Conservation (phyloP, 768 basidiomycete genomes). For the Russula dissimulans region DNA sequence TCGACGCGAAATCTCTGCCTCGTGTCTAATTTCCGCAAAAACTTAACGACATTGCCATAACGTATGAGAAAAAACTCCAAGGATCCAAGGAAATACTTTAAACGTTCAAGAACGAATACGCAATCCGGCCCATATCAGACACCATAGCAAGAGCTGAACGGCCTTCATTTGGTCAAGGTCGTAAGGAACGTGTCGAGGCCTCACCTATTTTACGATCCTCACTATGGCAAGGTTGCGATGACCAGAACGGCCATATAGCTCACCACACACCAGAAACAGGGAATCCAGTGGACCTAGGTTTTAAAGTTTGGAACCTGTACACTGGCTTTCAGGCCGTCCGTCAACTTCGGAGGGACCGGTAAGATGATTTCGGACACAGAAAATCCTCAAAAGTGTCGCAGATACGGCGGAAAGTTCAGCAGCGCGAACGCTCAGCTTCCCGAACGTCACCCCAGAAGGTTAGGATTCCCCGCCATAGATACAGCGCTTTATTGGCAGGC, state of each 20-base stretch:
- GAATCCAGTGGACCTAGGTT: background rate
- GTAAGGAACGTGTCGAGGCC: background rate
- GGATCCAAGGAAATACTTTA: background rate
- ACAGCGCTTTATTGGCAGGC: background rate
- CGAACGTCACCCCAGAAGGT: conserved; percentile 6
- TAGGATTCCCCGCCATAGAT: conserved; percentile 1
- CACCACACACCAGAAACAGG: background rate
- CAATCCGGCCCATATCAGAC: background rate
- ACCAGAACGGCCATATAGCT: background rate
- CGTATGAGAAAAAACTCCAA: background rate
- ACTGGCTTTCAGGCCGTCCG: conserved; percentile 2
- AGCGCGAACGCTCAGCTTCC: background rate
- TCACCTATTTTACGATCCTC: background rate
- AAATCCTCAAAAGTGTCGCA: background rate
- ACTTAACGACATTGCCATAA: background rate
- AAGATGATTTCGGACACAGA: conserved; percentile 9
- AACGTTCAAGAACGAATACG: background rate
- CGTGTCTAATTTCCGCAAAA: conserved; percentile 3
- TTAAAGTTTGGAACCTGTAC: conserved; percentile 11
- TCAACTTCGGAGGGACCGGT: conserved; percentile 9
- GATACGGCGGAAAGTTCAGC: background rate
- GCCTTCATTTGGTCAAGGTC: background rate
- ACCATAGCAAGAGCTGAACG: background rate
- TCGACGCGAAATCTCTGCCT: conserved; percentile 4
- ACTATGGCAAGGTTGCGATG: background rate